Evolutionary conservation across 2,329 filamentous ascomycete species (phyloP).

Genomic region (Neurospora crassa): DNA sequence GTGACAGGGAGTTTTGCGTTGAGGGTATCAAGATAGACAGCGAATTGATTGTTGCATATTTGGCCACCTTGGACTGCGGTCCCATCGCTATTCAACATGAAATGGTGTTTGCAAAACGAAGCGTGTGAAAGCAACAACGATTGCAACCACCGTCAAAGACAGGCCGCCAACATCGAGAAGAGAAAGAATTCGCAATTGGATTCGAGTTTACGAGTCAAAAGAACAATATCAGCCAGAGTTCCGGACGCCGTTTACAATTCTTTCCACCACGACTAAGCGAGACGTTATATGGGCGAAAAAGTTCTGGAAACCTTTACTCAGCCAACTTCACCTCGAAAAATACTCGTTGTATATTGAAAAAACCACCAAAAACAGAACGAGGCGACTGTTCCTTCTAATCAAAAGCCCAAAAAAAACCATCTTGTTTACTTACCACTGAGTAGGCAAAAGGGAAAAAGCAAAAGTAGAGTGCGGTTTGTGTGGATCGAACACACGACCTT

Average conservation of each 20-base stretch:
- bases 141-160: not conserved
- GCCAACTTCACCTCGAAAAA: too few relatives aligned
- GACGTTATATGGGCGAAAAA: too few relatives aligned
- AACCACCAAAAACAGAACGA: too few relatives aligned
- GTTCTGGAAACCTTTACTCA: too few relatives aligned
- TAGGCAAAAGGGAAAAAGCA: not conserved
- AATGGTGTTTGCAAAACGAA: not conserved
- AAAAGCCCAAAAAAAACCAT: too few relatives aligned
- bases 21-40: not conserved
- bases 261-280: not conserved
- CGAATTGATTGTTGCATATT: not conserved
- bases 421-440: too few relatives aligned
- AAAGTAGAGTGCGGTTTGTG: not conserved
- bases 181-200: not conserved
- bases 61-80: not conserved
- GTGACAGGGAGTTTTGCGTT: not conserved
- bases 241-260: not conserved
- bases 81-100: not conserved
- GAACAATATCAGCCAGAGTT: not conserved
- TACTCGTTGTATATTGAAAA: too few relatives aligned
- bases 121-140: not conserved
- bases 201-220: not conserved
- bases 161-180: not conserved
- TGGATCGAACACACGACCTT: not conserved
- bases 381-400: too few relatives aligned